Conservation (phyloP, 495 filamentous ascomycete genomes). For the Lasiosphaeris hirsuta region DNA sequence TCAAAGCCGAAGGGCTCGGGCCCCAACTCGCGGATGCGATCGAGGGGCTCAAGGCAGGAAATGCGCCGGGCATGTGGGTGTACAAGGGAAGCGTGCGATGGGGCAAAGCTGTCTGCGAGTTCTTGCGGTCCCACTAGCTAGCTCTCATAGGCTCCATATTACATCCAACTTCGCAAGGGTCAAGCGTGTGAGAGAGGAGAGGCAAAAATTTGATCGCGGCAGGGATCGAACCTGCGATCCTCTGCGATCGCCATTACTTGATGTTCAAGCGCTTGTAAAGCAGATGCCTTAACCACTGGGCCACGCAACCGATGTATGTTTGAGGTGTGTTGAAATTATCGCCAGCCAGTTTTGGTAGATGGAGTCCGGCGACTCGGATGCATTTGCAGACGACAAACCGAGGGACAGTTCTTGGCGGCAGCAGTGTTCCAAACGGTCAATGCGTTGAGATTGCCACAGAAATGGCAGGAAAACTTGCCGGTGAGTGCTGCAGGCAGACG, state of each 20-base stretch:
- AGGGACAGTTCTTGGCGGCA: too few species aligned
- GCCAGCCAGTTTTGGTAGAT: too few species aligned
- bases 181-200: too few species aligned
- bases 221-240: constrained; percentile 52
- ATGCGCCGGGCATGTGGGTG: constrained; percentile 60
- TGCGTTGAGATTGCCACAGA: too few species aligned
- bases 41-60: constrained; percentile 67
- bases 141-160: too few species aligned
- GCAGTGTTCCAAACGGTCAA: too few species aligned
- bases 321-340: too few species aligned
- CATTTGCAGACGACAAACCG: too few species aligned
- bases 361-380: too few species aligned
- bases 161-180: too few species aligned
- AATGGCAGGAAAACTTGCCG: too few species aligned
- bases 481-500: too few species aligned
- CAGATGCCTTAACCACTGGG: constrained; percentile 43
- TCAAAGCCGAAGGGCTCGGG: constrained; percentile 67
- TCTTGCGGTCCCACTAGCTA: constrained; percentile 51
- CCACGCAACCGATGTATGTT: constrained; percentile 22
- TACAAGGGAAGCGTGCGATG: constrained; percentile 70
- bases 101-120: constrained; percentile 60
- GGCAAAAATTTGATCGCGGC: constrained; percentile 41
- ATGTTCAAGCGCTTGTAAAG: constrained; percentile 28
- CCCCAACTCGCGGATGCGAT: constrained; percentile 66
- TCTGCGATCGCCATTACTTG: constrained; percentile 24